A percentile compares a stretch with the other conserved stretches of the same genome.
These are phyloP conservation scores for Fusarium sp. DNA, from an alignment of 2,329 filamentous ascomycete species.

Conservation along the genomic window DNA sequence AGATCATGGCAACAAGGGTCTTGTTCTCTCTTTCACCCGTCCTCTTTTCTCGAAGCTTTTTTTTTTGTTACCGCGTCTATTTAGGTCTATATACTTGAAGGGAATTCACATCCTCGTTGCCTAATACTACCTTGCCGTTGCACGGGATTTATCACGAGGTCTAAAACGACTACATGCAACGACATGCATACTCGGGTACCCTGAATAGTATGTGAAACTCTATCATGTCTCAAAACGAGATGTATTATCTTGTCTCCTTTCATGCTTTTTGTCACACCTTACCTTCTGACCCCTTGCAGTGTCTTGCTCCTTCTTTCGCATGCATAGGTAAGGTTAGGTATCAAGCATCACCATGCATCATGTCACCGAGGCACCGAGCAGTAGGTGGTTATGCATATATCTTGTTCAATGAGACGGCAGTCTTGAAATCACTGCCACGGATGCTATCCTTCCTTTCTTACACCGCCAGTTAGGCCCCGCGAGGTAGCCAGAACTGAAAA, in stretches of 20 bases:
- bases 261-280: background rate
- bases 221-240: constrained; percentile 1
- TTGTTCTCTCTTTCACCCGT: constrained; percentile 4
- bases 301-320: constrained; percentile 1
- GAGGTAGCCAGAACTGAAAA: constrained; percentile 42
- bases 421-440: constrained; percentile 38
- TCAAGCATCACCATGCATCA: constrained; percentile 1
- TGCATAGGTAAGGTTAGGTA: background rate
- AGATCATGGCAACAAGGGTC: constrained; percentile 27
- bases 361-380: constrained; percentile 9
- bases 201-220: background rate
- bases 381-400: constrained; percentile 11
- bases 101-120: background rate
- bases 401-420: constrained; percentile 33
- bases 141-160: constrained; percentile 19
- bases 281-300: constrained; percentile 7
- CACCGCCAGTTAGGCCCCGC: constrained; percentile 47
- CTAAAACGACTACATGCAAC: constrained; percentile 13
- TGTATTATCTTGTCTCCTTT: background rate
- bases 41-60: constrained; percentile 8
- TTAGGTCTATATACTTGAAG: background rate
- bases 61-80: background rate
- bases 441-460: constrained; percentile 32
- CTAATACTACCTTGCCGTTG: constrained; percentile 1
- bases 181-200: constrained; percentile 3